Base-by-base conservation (phyloP, 106 monocot species). In the Phalaenopsis equestris region DNA sequence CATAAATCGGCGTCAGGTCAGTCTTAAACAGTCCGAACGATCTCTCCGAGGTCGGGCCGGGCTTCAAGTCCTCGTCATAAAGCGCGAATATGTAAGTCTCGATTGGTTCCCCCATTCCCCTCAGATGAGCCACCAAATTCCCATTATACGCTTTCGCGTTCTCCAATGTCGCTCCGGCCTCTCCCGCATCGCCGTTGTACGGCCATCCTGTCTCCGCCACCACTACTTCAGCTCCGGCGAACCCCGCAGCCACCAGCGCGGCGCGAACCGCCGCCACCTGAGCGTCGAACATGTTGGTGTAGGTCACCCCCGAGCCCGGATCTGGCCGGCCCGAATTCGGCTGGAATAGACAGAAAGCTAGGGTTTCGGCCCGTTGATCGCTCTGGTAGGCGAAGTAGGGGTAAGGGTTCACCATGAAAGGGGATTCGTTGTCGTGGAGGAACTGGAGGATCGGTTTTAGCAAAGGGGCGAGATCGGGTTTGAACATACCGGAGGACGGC, bases 221-320 rank as follows among this genome's bases (percentile, higher is more conserved):
- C 12, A 86, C 81, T 30, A 89, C 79, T 12, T 80, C 86, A 30
- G 67, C 58, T 47, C 64, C 72, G 21, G 80, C 47, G 73, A 77
- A 83, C 2, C 86, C 81, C 1, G 76, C 56, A 0, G 76, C 30
- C 4, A 46, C 37, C 42, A 89, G 76, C 42, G 86, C 89, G 21
- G 84, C 79, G 19, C 79, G 57, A 2, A 89, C 86, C 4, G 86
- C 89, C 72, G 84, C 89, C n/a, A 89, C 46, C 77, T 91, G 88
- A 30, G 89, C 91, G 48, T 91, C 89, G 80, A 88, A 89, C 91
- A 91, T 91, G 88, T 91, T 91, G 41, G 78, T 84, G 89, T 91
- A 91, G 3, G 75, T 85, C 45, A 89, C 79, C 65, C 80, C 79
- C 10, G 91, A 82, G 36, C 72, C 84, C 8, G 81, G 78, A 48